A percentile compares a stretch with the other conserved stretches of the same genome.
Conservation (phyloP, 129 eudicot genomes). For the Ambrosia trifida region DNA sequence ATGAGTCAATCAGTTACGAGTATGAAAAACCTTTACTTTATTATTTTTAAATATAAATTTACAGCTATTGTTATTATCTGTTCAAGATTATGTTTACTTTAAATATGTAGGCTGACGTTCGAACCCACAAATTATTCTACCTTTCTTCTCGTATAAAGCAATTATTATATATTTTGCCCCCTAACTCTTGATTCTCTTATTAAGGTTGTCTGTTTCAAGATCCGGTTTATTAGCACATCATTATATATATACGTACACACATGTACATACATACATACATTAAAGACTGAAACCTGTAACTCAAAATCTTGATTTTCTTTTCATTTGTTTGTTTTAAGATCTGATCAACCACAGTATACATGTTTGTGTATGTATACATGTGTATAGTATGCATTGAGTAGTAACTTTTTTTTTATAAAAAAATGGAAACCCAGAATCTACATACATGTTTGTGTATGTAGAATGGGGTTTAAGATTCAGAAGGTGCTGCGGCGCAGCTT, state of each 20-base stretch:
- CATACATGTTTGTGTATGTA: too few relatives aligned
- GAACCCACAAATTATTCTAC: not conserved
- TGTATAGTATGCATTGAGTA: slow-evolving; percentile 6
- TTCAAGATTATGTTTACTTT: too few relatives aligned
- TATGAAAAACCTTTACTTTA: not conserved
- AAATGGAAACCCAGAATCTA: slow-evolving; percentile 7
- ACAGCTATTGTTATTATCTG: not conserved
- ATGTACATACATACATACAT: not conserved
- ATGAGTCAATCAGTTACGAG: slow-evolving; percentile 17
- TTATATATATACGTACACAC: not conserved
- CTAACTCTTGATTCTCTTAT: not conserved
- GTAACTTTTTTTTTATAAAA: not conserved
- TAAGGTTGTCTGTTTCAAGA: not conserved
- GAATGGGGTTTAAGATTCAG: too few relatives aligned
- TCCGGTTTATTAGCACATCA: not conserved
- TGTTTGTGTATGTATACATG: not conserved
- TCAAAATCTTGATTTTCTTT: slow-evolving; percentile 11
- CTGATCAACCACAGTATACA: slow-evolving; percentile 14
- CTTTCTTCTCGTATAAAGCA: not conserved
- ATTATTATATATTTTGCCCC: not conserved
- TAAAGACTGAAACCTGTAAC: too few relatives aligned
- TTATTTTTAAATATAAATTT: not conserved
- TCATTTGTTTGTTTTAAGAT: slow-evolving; percentile 4
- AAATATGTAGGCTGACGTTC: not conserved
- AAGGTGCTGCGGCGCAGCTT: too few relatives aligned